Conservation (phyloP, 768 basidiomycete species). For the Rickenella mellea region DNA sequence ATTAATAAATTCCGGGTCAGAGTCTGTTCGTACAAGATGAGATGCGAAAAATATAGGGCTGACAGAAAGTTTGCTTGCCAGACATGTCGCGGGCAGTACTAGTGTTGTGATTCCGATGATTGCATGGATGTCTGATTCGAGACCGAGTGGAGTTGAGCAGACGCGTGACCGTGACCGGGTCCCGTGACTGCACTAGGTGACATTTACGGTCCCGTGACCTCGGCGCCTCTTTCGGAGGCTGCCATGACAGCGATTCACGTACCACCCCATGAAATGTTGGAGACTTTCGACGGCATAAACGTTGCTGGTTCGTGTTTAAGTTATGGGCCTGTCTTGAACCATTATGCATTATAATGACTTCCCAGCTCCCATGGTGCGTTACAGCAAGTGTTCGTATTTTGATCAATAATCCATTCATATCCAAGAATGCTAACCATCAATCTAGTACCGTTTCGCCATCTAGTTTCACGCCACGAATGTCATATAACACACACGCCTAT, state of each 20-base stretch:
- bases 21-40: too few relatives aligned
- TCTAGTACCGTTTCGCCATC: constrained; percentile 29
- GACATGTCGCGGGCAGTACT: too few relatives aligned
- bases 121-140: too few relatives aligned
- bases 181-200: too few relatives aligned
- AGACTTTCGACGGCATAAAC: constrained; percentile 21
- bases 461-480: constrained; percentile 29
- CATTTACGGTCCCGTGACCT: too few relatives aligned
- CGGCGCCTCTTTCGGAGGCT: too few relatives aligned
- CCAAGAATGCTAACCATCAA: not conserved
- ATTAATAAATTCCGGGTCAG: constrained; percentile 7
- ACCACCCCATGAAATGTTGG: constrained; percentile 22
- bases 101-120: too few relatives aligned
- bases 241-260: constrained; percentile 2
- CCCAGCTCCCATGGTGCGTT: constrained; percentile 29
- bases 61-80: constrained; percentile 10
- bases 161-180: too few relatives aligned
- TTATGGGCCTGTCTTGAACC: not conserved
- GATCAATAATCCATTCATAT: not conserved
- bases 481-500: constrained; percentile 39
- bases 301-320: constrained; percentile 16
- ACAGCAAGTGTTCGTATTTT: constrained; percentile 23
- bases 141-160: too few relatives aligned
- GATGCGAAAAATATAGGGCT: not conserved
- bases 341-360: not conserved